These are phyloP conservation scores for Candida nonsorbophila DNA, from an alignment of 805 yeast species.

Conservation along the genomic window DNA sequence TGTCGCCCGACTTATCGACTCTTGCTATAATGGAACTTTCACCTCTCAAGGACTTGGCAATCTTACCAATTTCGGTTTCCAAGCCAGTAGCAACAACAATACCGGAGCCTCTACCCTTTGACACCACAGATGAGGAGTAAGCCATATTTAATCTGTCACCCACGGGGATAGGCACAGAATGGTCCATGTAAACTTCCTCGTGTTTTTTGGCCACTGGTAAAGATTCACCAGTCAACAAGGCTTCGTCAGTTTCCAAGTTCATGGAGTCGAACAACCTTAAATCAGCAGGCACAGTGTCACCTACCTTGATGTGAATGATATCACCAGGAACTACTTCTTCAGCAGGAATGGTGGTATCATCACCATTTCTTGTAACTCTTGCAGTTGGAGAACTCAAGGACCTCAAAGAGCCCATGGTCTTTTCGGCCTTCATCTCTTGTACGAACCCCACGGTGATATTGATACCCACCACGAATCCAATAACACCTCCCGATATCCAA, in stretches of 20 bases:
- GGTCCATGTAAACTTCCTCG: conserved; percentile 29
- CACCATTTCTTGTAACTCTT: conserved; percentile 39
- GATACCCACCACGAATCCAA: conserved; percentile 39
- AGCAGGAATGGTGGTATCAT: conserved; percentile 26
- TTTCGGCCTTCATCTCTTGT: conserved; percentile 47
- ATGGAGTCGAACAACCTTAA: conserved; percentile 28
- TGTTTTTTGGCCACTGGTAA: conserved; percentile 31
- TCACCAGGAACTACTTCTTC: conserved; percentile 45
- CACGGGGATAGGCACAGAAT: conserved; percentile 27
- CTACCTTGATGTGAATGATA: conserved; percentile 32
- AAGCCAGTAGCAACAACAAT: conserved; percentile 34
- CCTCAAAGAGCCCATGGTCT: conserved; percentile 45
- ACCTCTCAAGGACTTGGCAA: conserved; percentile 28
- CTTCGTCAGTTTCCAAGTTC: conserved; percentile 40
- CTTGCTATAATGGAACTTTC: conserved; percentile 17
- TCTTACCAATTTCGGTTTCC: conserved; percentile 37
- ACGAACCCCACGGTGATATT: conserved; percentile 47
- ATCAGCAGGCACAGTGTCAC: conserved; percentile 42
- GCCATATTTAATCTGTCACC: conserved; percentile 33
- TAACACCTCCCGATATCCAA: conserved; percentile 42
- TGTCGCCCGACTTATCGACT: conserved; percentile 31
- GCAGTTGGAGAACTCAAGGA: conserved; percentile 45
- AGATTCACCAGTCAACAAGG: conserved; percentile 38
- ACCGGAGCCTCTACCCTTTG: conserved; percentile 39
- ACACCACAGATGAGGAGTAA: conserved; percentile 31